Base-by-base conservation (phyloP, 176 grass and related monocot species). In the Oryza officinalis region DNA sequence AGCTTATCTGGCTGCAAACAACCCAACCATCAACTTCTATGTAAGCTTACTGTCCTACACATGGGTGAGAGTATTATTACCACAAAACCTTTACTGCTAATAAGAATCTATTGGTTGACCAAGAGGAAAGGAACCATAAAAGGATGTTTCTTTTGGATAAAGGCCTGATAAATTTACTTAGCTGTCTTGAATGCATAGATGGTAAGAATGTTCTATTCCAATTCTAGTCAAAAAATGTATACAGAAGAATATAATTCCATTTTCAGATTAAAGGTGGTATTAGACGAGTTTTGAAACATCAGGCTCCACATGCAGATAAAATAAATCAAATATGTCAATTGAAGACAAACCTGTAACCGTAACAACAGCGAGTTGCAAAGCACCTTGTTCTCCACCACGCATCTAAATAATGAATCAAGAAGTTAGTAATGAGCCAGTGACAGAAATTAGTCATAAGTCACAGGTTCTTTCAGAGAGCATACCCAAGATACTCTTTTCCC, bases 381-480 rank as follows among this genome's bases (percentile, higher is more conserved):
- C 80, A 99, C 96, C 74, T 96, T 99, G 86, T 99, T 99, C 78
- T 99, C 96, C 87, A 99, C 96, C 65, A 96, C 93, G 63, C 93
- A 99, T 84, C 96, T 99, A 90, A 70, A 86, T 25, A 73, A 70
- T 38, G 32, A 8, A 75, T 61, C 65, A 0, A 59, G 45, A 74
- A n/a, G 31, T 64, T 66, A 76, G 38, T 35, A 68, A 76, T 83
- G 38, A 81, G 22, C 1, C 15, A 50, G 2, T 38, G 63, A 22
- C 25, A 13, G 72, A 74, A 72, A 78, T 2, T 15, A 12, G 6
- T 57, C 8, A 83, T 11, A 73, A 78, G 35, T 75, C 32, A 43
- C 6, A 43, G 1, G 12, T 52, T 28, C 18, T 79, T 73, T 17
- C 57, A 45, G 63, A 6, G 26, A 74, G n/a, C 87, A 83, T 99